phyloP scores from a whole-genome alignment of 768 basidiomycete species.

The Galerina marginata region DNA sequence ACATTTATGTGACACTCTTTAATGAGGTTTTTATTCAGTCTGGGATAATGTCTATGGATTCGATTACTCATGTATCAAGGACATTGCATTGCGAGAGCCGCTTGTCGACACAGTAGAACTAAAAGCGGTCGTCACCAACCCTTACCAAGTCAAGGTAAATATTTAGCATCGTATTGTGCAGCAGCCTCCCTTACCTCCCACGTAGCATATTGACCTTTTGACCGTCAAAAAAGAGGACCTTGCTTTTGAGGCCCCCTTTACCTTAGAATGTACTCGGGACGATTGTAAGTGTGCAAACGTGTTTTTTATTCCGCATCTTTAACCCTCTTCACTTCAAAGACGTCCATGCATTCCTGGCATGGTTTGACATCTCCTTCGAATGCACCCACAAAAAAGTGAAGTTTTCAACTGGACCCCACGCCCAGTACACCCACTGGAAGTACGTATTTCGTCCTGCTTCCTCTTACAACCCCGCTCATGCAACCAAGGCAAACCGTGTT shows the following conservation, averaged over 20 bases:
- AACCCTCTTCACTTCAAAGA: conserved; percentile 50
- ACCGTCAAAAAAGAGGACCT: conserved; percentile 97
- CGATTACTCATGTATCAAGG: conserved; percentile 99
- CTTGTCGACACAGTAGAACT: conserved; percentile 99
- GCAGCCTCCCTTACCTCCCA: conserved; percentile 9
- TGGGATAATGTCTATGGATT: conserved; percentile 99
- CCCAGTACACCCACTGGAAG: conserved; percentile 98
- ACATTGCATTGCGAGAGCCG: conserved; percentile 95
- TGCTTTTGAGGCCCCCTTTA: conserved; percentile 81
- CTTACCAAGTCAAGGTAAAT: conserved; percentile 83
- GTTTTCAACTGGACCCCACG: conserved; percentile 98
- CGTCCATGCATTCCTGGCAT: conserved; percentile 96
- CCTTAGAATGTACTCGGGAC: conserved; percentile 80
- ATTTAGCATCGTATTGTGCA: neutral
- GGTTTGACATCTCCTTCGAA: conserved; percentile 97
- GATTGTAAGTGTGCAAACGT: conserved; percentile 71
- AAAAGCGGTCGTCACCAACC: conserved; percentile 93
- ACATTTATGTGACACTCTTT: conserved; percentile 3
- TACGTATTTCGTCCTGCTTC: conserved; percentile 44
- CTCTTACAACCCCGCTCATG: neutral
- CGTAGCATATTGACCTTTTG: conserved; percentile 83
- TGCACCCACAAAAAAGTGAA: conserved; percentile 95
- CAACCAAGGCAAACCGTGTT: conserved; percentile 88
- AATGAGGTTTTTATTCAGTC: conserved; percentile 55
- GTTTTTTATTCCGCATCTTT: conserved; percentile 1